Percentiles rank a stretch among this genome's conserved stretches.
Evolutionary conservation across 139 green algal species (phyloP).

Genomic region (Coelastrella sp.): DNA sequence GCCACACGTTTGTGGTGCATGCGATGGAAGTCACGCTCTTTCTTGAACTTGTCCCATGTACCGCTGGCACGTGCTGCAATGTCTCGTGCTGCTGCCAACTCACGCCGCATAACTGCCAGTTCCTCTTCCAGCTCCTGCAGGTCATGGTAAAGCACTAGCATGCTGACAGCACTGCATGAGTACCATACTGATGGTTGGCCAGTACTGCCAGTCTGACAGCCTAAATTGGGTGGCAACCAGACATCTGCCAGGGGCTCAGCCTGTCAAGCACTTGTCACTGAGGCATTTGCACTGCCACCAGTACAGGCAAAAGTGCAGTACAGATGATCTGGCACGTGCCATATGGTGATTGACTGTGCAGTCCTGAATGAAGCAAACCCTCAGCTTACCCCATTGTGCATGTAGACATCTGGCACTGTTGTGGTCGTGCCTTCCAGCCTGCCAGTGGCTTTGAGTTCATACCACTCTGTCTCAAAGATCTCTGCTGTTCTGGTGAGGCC

Average conservation of each 20-base stretch:
- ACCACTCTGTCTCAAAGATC: conserved; percentile 91
- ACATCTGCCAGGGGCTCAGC: too few relatives aligned
- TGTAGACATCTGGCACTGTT: conserved; percentile 80
- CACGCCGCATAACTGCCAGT: conserved; percentile 57
- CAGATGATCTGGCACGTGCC: too few relatives aligned
- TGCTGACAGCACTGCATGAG: too few relatives aligned
- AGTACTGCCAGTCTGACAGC: too few relatives aligned
- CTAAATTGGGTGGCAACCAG: too few relatives aligned
- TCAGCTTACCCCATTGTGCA: conserved; percentile 66
- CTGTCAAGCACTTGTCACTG: too few relatives aligned
- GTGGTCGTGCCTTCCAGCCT: conserved; percentile 54
- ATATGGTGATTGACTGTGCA: too few relatives aligned
- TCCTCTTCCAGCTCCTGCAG: conserved; percentile 72
- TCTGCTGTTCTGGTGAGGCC: conserved; percentile 75
- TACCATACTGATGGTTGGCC: too few relatives aligned
- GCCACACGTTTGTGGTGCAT: conserved; percentile 93
- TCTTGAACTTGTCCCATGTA: conserved; percentile 79
- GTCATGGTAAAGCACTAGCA: too few relatives aligned
- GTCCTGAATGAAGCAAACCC: neutral
- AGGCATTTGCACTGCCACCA: too few relatives aligned
- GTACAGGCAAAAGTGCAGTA: too few relatives aligned
- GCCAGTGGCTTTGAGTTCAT: conserved; percentile 80
- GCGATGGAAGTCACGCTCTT: conserved; percentile 90
- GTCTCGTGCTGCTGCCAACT: conserved; percentile 59
- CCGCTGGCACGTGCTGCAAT: conserved; percentile 59